Evolutionary conservation across 192 early-diverging fungal genomes (phyloP).

Genomic region (Cladochytrium replicatum): DNA sequence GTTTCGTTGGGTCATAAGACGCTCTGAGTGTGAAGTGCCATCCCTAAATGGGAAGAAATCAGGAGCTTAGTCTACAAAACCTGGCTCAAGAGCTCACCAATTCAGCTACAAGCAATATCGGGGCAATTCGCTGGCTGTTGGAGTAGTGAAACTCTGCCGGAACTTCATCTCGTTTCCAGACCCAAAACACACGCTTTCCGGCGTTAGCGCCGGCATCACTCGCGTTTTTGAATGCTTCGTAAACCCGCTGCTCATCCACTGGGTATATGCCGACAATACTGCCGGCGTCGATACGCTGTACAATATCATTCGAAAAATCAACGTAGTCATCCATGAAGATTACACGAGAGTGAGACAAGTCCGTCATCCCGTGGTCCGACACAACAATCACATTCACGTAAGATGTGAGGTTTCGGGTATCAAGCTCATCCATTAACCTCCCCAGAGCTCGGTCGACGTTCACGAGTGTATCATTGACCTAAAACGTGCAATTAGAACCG

Average conservation of each 20-base stretch:
- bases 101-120: slow-evolving; percentile 62
- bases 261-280: slow-evolving; percentile 58
- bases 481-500: too few species aligned
- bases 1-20: slow-evolving; percentile 3
- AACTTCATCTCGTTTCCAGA: slow-evolving; percentile 63
- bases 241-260: slow-evolving; percentile 25
- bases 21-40: slow-evolving; percentile 16
- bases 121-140: slow-evolving; percentile 55
- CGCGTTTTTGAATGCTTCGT: slow-evolving; percentile 34
- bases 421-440: slow-evolving; percentile 46
- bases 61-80: too few species aligned
- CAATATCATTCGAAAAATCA: slow-evolving; percentile 34
- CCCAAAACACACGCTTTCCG: slow-evolving; percentile 24
- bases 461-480: slow-evolving; percentile 47
- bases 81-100: slow-evolving; percentile 50
- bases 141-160: slow-evolving; percentile 66
- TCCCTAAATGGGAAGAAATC: slow-evolving; percentile 5
- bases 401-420: slow-evolving; percentile 42
- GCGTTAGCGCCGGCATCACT: too few species aligned
- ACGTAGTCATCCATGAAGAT: slow-evolving; percentile 72
- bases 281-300: slow-evolving; percentile 47
- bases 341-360: slow-evolving; percentile 29
- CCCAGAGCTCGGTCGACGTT: slow-evolving; percentile 53
- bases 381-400: slow-evolving; percentile 54
- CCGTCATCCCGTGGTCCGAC: slow-evolving; percentile 88